Percentiles rank a stretch among this genome's conserved stretches.
These are phyloP conservation scores for Cephaloascus albidus DNA, from an alignment of 805 yeast species.

Conservation along the genomic window DNA sequence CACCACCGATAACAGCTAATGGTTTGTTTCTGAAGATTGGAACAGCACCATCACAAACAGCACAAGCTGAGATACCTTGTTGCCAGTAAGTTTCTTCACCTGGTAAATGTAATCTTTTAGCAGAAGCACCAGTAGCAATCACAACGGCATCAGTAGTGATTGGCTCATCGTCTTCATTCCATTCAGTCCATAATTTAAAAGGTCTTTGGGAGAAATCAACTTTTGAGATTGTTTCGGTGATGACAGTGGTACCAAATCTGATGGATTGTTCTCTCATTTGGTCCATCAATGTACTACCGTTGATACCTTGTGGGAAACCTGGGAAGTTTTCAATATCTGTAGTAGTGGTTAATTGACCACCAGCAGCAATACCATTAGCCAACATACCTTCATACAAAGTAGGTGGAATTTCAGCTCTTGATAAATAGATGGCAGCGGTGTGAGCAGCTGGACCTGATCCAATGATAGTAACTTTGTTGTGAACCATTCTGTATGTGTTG, in stretches of 20 bases:
- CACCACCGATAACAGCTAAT: slow-evolving; percentile 96
- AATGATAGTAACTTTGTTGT: slow-evolving; percentile 75
- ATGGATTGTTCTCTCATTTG: slow-evolving; percentile 83
- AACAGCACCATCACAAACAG: slow-evolving; percentile 99
- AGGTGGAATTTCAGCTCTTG: slow-evolving; percentile 95
- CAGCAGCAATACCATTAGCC: slow-evolving; percentile 98
- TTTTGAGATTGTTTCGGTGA: slow-evolving; percentile 92
- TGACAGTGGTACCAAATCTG: slow-evolving; percentile 85
- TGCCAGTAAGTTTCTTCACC: slow-evolving; percentile 99
- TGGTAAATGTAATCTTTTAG: slow-evolving; percentile 86
- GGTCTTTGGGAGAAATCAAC: slow-evolving; percentile 85
- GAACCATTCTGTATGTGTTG: slow-evolving; percentile 50
- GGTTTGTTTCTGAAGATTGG: slow-evolving; percentile 98
- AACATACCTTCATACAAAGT: slow-evolving; percentile 90
- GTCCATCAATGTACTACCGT: slow-evolving; percentile 86
- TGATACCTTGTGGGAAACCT: slow-evolving; percentile 91
- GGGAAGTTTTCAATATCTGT: slow-evolving; percentile 99
- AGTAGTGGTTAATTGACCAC: slow-evolving; percentile 98
- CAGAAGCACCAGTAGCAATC: slow-evolving; percentile 97
- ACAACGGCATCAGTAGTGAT: slow-evolving; percentile 88
- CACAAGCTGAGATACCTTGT: slow-evolving; percentile 98
- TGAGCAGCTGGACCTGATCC: slow-evolving; percentile 99
- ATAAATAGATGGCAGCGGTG: slow-evolving; percentile 95
- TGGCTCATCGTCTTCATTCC: slow-evolving; percentile 86
- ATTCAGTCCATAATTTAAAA: slow-evolving; percentile 95